Evolutionary conservation across 2,329 filamentous ascomycete species (phyloP).

Genomic region (Calonectria henricotiae): DNA sequence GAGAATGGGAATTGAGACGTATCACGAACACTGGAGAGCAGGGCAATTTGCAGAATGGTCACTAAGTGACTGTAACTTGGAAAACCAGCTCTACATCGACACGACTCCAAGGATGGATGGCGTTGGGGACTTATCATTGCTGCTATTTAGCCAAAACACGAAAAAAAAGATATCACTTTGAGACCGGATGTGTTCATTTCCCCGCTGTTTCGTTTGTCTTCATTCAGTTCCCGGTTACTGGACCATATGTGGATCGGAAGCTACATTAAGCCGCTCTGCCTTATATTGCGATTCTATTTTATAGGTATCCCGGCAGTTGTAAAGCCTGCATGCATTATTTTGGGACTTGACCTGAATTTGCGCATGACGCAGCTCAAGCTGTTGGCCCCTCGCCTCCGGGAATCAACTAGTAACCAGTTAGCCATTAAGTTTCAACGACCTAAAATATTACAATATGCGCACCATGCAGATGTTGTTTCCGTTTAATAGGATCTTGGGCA

Average conservation of each 20-base stretch:
- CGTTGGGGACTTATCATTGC: conserved; percentile 51
- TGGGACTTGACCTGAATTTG: conserved; percentile 33
- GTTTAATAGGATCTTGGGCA: conserved; percentile 95
- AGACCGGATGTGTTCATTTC: conserved; percentile 40
- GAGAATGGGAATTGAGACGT: conserved; percentile 91
- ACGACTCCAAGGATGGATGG: conserved; percentile 47
- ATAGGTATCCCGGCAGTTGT: background rate
- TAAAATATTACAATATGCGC: conserved; percentile 52
- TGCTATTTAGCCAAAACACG: conserved; percentile 45
- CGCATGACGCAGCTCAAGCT: conserved; percentile 38
- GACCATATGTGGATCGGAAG: conserved; percentile 33
- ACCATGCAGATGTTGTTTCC: conserved; percentile 99
- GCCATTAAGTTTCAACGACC: background rate
- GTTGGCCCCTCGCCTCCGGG: conserved; percentile 82
- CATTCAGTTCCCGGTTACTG: conserved; percentile 17
- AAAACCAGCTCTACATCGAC: conserved; percentile 39
- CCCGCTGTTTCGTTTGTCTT: conserved; percentile 31
- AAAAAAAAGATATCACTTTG: conserved; percentile 38
- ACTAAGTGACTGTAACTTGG: conserved; percentile 44
- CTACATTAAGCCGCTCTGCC: background rate
- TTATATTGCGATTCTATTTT: background rate
- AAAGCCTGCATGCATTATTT: conserved; percentile 32
- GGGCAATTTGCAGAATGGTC: conserved; percentile 62
- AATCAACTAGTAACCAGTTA: conserved; percentile 73
- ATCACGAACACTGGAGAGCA: conserved; percentile 81